A percentile compares a stretch with the other conserved stretches of the same genome.
phyloP scores from a whole-genome alignment of 768 basidiomycete species.

The Leucosporidium creatinivorum region DNA sequence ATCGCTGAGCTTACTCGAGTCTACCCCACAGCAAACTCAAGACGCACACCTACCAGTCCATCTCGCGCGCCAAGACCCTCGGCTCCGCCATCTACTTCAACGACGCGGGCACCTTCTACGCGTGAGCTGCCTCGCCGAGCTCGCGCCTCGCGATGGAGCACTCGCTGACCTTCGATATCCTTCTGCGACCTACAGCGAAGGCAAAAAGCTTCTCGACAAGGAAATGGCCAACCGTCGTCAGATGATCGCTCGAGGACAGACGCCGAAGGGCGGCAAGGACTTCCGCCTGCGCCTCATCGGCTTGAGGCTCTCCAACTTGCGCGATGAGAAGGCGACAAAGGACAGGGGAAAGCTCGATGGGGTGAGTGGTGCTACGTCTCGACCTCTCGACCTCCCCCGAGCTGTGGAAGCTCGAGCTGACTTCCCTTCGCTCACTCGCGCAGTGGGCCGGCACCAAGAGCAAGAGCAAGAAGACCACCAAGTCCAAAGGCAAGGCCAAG shows the following conservation, averaged over 20 bases:
- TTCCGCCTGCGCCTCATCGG: conserved; percentile 77
- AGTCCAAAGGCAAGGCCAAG: neutral
- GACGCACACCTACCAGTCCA: conserved; percentile 80
- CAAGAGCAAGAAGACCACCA: neutral
- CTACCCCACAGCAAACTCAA: conserved; percentile 61
- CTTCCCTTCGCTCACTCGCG: neutral
- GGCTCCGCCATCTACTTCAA: conserved; percentile 68
- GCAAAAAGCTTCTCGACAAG: conserved; percentile 69
- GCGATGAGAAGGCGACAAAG: conserved; percentile 49
- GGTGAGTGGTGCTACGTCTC: neutral
- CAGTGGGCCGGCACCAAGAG: neutral
- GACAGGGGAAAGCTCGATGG: conserved; percentile 9
- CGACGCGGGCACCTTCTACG: conserved; percentile 61
- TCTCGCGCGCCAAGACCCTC: conserved; percentile 75
- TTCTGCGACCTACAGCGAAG: conserved; percentile 49
- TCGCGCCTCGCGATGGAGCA: no score
- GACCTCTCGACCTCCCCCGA: no score
- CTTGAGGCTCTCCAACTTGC: conserved; percentile 76
- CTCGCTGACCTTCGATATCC: conserved; percentile 1
- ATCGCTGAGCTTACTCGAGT: neutral
- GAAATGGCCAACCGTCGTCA: conserved; percentile 53
- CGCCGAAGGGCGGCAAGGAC: conserved; percentile 11
- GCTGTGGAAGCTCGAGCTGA: neutral
- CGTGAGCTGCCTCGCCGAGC: conserved; percentile 46
- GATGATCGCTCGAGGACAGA: conserved; percentile 9